phyloP scores from a whole-genome alignment of 495 filamentous ascomycete genomes.

The Penicillium lagena region DNA sequence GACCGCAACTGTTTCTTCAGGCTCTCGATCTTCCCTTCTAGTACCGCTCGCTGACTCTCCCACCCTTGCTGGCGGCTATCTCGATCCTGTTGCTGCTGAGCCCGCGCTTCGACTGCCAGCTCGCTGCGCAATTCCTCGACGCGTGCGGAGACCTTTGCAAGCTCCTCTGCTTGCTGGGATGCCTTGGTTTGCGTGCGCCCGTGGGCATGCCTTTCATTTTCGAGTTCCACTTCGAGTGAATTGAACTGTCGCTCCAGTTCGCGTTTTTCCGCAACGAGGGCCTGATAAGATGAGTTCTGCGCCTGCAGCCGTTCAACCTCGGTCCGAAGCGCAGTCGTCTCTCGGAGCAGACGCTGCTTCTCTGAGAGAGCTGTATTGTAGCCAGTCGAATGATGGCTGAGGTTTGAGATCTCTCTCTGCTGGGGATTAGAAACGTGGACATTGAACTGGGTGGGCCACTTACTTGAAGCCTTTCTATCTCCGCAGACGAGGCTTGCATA shows the following conservation, averaged over 20 bases:
- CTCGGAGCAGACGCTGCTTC: slow-evolving; percentile 66
- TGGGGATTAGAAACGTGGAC: neutral
- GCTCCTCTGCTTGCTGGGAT: slow-evolving; percentile 33
- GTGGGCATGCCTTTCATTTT: slow-evolving; percentile 65
- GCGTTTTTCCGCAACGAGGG: slow-evolving; percentile 65
- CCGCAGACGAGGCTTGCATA: slow-evolving; percentile 50
- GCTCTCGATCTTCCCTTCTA: slow-evolving; percentile 63
- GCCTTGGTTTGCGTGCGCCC: slow-evolving; percentile 53
- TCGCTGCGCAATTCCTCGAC: slow-evolving; percentile 38
- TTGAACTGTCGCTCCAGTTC: slow-evolving; percentile 67
- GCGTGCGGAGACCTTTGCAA: slow-evolving; percentile 33
- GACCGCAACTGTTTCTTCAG: slow-evolving; percentile 59
- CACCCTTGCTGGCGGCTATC: slow-evolving; percentile 35
- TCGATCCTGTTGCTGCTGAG: slow-evolving; percentile 27
- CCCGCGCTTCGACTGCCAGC: slow-evolving; percentile 37
- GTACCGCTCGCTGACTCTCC: slow-evolving; percentile 47
- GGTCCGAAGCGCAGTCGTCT: slow-evolving; percentile 62
- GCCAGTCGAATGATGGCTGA: slow-evolving; percentile 56
- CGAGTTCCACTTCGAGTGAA: slow-evolving; percentile 71
- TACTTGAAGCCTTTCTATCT: slow-evolving; percentile 66
- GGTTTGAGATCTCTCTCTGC: slow-evolving; percentile 62
- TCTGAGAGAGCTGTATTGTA: slow-evolving; percentile 67
- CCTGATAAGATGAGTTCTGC: slow-evolving; percentile 60
- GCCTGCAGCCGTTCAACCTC: slow-evolving; percentile 73
- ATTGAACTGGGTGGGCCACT: neutral